Conservation (phyloP, 2,329 filamentous ascomycete genomes). For the Neonectria ditissima region DNA sequence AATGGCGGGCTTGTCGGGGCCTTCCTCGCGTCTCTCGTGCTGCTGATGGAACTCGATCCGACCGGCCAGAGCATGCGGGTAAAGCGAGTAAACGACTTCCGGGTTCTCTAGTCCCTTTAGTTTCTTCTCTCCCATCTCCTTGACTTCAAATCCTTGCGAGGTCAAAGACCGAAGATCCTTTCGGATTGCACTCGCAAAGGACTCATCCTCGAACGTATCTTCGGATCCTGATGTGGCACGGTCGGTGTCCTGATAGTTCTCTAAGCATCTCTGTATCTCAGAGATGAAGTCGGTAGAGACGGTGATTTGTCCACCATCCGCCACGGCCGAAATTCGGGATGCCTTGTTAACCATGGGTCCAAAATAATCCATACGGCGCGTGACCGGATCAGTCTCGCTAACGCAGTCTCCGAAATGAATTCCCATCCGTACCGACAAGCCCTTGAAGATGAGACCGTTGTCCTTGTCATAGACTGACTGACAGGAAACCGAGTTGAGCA, state of each 20-base stretch:
- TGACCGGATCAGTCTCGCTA: constrained; percentile 95
- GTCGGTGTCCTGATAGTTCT: constrained; percentile 89
- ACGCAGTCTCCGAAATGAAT: constrained; percentile 96
- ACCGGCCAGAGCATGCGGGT: constrained; percentile 87
- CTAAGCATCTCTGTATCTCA: constrained; percentile 91
- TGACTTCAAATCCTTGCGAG: constrained; percentile 94
- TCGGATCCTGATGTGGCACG: constrained; percentile 76
- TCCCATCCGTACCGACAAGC: constrained; percentile 96
- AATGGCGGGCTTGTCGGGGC: constrained; percentile 68
- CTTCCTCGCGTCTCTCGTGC: constrained; percentile 58
- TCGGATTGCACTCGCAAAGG: constrained; percentile 80
- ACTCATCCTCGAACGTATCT: constrained; percentile 77
- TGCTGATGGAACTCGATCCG: constrained; percentile 77
- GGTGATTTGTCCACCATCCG: constrained; percentile 96
- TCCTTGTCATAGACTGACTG: constrained; percentile 86
- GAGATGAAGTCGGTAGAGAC: constrained; percentile 97
- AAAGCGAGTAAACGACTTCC: constrained; percentile 94
- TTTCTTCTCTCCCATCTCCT: constrained; percentile 94
- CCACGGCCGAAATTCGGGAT: constrained; percentile 91
- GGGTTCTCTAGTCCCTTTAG: constrained; percentile 98
- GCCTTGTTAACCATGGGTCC: constrained; percentile 99
- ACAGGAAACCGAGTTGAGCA: constrained; percentile 86
- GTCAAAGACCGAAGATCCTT: constrained; percentile 89
- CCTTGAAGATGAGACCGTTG: constrained; percentile 90
- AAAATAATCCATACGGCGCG: constrained; percentile 98